phyloP scores from a whole-genome alignment of 192 early-diverging fungal species.

The Umbelopsis ramanniana region DNA sequence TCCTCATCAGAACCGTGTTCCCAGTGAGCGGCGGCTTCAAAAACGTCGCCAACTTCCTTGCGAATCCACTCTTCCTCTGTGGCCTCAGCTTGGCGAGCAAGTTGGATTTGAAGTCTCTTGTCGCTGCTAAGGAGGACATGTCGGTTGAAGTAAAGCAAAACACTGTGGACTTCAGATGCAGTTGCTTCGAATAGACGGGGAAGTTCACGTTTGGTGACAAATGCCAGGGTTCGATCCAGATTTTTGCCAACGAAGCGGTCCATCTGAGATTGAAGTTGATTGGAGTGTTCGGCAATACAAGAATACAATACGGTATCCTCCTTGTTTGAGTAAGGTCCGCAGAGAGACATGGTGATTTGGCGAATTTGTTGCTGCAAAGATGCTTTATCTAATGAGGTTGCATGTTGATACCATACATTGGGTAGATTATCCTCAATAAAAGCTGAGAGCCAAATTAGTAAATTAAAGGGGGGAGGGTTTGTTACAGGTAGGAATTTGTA shows the following conservation, averaged over 20 bases:
- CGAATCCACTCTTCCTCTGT: conserved; percentile 18
- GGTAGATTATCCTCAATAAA: conserved; percentile 19
- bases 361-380: conserved; percentile 12
- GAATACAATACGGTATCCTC: background rate
- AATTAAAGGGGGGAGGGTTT: background rate
- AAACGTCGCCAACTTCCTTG: conserved; percentile 6
- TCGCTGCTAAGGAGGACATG: conserved; percentile 13
- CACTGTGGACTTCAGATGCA: conserved; percentile 13
- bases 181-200: conserved; percentile 15
- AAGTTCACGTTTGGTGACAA: conserved; percentile 8
- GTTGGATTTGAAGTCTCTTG: conserved; percentile 10
- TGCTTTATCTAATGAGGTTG: conserved; percentile 17
- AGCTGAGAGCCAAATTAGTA: conserved; percentile 1
- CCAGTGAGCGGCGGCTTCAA: conserved; percentile 18
- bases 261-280: conserved; percentile 10
- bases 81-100: conserved; percentile 8
- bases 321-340: background rate
- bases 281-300: conserved; percentile 5
- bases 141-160: conserved; percentile 7
- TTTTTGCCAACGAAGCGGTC: conserved; percentile 22
- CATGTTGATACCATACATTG: conserved; percentile 19
- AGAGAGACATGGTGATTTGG: conserved; percentile 10
- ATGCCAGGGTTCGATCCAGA: conserved; percentile 5
- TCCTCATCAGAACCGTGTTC: conserved; percentile 8
- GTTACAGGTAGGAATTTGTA: background rate